Conservation (phyloP, 2,329 filamentous ascomycete species). For the Alternaria brassicicola region DNA sequence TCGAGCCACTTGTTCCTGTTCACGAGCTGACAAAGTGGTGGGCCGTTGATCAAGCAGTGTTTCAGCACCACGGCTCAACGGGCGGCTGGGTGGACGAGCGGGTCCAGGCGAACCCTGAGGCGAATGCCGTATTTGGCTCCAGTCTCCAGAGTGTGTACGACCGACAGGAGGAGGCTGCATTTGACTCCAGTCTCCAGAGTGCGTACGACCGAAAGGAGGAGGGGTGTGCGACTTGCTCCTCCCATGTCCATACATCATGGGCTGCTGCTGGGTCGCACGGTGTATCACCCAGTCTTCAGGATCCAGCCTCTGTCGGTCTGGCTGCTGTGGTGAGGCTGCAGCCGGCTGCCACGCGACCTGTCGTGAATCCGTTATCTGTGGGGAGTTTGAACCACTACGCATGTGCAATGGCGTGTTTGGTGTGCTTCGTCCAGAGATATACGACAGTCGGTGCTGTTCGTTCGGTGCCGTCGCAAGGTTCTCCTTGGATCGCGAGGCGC, state of each 20-base stretch:
- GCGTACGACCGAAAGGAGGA: slow-evolving; percentile 52
- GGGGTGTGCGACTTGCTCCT: slow-evolving; percentile 61
- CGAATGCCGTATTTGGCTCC: slow-evolving; percentile 48
- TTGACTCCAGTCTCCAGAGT: slow-evolving; percentile 55
- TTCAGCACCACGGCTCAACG: slow-evolving; percentile 59
- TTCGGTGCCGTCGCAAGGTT: slow-evolving; percentile 36
- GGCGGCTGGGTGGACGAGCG: slow-evolving; percentile 39
- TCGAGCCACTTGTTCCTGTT: slow-evolving; percentile 87
- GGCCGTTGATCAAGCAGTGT: slow-evolving; percentile 60
- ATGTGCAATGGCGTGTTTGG: slow-evolving; percentile 53
- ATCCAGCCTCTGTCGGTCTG: slow-evolving; percentile 63
- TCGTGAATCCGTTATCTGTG: slow-evolving; percentile 61
- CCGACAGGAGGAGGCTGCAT: slow-evolving; percentile 41
- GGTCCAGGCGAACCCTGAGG: slow-evolving; percentile 30
- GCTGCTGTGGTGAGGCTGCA: slow-evolving; percentile 57
- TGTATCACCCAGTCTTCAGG: slow-evolving; percentile 86
- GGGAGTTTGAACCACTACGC: slow-evolving; percentile 41
- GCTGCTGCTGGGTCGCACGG: slow-evolving; percentile 63
- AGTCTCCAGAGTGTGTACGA: slow-evolving; percentile 54
- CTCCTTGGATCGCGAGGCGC: slow-evolving; percentile 41
- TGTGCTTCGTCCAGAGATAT: slow-evolving; percentile 41
- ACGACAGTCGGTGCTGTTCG: slow-evolving; percentile 40
- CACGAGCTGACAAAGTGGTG: slow-evolving; percentile 75
- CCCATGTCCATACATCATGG: slow-evolving; percentile 59
- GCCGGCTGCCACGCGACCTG: slow-evolving; percentile 82